A percentile compares a stretch with the other conserved stretches of the same genome.
Evolutionary conservation across 2,329 filamentous ascomycete genomes (phyloP).

Genomic region (Aspergillus chevalieri): DNA sequence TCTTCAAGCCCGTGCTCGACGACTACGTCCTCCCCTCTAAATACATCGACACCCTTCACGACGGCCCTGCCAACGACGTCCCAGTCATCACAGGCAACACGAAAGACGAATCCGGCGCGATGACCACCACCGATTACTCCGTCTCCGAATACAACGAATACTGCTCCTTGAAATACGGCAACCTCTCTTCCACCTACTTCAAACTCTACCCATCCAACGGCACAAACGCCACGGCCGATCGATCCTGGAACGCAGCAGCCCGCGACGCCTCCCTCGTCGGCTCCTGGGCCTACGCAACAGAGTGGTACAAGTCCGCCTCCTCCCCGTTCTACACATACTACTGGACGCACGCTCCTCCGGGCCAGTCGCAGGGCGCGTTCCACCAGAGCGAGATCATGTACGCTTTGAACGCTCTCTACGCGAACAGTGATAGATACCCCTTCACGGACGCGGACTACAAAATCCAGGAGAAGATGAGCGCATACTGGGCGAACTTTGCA

Average conservation of each 20-base stretch:
- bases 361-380: constrained; percentile 30
- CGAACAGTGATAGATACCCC: constrained; percentile 10
- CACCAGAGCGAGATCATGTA: constrained; percentile 37
- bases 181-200: constrained; percentile 20
- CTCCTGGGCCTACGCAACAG: constrained; percentile 23
- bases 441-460: constrained; percentile 21
- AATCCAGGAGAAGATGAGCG: constrained; percentile 24
- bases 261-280: constrained; percentile 19
- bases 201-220: constrained; percentile 20
- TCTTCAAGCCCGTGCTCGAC: constrained; percentile 25
- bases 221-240: constrained; percentile 15
- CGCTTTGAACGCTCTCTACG: constrained; percentile 32
- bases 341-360: constrained; percentile 33
- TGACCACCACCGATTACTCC: constrained; percentile 16
- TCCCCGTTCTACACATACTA: constrained; percentile 30
- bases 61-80: constrained; percentile 28
- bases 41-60: constrained; percentile 19
- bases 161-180: constrained; percentile 27
- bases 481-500: constrained; percentile 32
- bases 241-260: constrained; percentile 21
- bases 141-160: constrained; percentile 24
- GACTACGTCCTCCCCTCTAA: constrained; percentile 20
- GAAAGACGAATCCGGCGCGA: constrained; percentile 27
- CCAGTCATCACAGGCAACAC: constrained; percentile 34
- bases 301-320: constrained; percentile 21